phyloP scores from a whole-genome alignment of 139 green algal species.

The Chlamydomonas incerta region DNA sequence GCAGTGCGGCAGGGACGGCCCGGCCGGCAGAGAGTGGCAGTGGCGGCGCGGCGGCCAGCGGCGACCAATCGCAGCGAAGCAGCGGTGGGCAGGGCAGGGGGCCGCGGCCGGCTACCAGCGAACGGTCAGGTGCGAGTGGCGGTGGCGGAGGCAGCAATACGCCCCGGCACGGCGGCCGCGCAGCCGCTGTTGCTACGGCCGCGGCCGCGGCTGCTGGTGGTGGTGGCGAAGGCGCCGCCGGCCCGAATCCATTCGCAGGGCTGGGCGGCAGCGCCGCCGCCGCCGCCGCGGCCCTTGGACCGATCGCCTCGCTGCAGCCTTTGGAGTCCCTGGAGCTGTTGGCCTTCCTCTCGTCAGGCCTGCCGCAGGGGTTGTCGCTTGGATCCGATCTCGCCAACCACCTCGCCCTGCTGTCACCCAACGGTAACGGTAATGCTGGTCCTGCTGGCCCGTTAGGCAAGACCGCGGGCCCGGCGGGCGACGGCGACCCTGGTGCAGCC shows the following conservation, averaged over 20 bases:
- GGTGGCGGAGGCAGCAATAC: background rate
- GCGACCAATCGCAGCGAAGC: background rate
- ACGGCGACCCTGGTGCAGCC: background rate
- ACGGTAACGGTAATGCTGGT: background rate
- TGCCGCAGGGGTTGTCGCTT: background rate
- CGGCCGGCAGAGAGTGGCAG: background rate
- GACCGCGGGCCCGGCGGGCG: background rate
- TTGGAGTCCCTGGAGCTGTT: constrained; percentile 29
- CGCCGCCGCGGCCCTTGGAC: background rate
- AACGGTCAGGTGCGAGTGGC: background rate
- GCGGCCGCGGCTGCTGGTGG: background rate
- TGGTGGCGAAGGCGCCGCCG: too few relatives aligned
- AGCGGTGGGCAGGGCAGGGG: background rate
- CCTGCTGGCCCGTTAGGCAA: background rate
- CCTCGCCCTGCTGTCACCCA: background rate
- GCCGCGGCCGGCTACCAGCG: background rate
- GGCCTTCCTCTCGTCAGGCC: constrained; percentile 20
- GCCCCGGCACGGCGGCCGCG: too few relatives aligned
- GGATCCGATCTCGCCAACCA: background rate
- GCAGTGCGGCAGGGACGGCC: too few relatives aligned
- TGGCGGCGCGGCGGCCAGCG: background rate
- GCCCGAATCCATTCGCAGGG: background rate
- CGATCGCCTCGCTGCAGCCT: background rate
- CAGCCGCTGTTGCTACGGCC: background rate
- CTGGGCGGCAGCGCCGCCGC: background rate